phyloP scores from a whole-genome alignment of 2,329 filamentous ascomycete genomes.

The Grosmannia clavigera region DNA sequence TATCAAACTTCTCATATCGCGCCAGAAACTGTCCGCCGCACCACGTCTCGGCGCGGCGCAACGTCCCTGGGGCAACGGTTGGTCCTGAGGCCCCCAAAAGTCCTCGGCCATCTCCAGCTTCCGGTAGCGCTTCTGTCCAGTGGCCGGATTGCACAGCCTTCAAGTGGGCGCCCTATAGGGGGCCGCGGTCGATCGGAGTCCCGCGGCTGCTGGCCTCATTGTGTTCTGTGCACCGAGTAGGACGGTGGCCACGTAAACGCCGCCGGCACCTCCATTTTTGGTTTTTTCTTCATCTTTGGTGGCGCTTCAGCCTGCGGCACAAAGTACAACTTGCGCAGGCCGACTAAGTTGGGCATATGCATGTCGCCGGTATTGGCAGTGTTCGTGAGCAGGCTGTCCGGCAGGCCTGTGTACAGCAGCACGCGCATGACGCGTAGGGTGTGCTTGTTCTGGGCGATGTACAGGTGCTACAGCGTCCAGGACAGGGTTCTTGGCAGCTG shows the following conservation, averaged over 20 bases:
- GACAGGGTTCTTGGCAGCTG: neutral
- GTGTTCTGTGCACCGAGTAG: neutral
- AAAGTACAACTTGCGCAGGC: neutral
- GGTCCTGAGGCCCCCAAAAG: neutral
- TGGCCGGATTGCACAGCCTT: neutral
- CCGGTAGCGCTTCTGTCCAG: neutral
- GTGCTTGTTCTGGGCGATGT: neutral
- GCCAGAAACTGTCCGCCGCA: neutral
- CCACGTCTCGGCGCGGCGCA: neutral
- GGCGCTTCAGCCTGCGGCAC: neutral
- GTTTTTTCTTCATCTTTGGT: neutral
- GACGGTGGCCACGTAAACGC: neutral
- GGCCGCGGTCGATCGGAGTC: neutral
- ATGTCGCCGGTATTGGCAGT: neutral
- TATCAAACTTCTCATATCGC: neutral
- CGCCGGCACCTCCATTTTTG: neutral
- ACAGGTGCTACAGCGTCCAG: neutral
- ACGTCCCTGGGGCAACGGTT: neutral
- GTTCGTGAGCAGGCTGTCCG: neutral
- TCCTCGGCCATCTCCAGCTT: neutral
- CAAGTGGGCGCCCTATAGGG: neutral
- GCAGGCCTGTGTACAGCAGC: neutral
- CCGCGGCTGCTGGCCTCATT: neutral
- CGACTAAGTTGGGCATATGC: neutral
- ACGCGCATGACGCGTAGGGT: constrained; percentile 1